Evolutionary conservation across 139 green algal genomes (phyloP), one percentile per base, ranked within the genome.

Genomic region (Chlorella sp.): DNA sequence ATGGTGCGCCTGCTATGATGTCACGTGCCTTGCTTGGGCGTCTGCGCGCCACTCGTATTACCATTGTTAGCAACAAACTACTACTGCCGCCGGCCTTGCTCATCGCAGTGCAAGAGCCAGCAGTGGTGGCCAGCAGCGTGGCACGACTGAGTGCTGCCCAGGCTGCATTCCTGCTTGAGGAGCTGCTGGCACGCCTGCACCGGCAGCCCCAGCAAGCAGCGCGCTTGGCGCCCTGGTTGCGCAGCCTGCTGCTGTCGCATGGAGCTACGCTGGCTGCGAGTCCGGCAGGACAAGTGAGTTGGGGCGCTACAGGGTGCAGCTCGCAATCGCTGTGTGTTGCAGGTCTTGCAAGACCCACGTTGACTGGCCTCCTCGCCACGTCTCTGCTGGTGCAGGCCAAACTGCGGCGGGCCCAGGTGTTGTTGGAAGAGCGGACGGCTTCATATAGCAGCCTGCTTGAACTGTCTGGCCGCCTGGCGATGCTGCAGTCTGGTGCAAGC

Each of bases 161-260:
- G n/a, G 51, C n/a, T 5, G 34, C 28, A 6, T 17, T 36, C 6
- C n/a, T 80, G n/a, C 46, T 80, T 51, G 46, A 80, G n/a, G 46
- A 51, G 34, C 46, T 80, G 46, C 32, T 80, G 46, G 46, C 2
- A 4, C 73, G 73, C 26, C 73, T 80, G 46, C 73, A 65, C 46
- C 17, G 19, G n/a, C 73, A 65, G 46, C 73, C 73, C 5, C 73
- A 80, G 73, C 73, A 80, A 51, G 73, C 73, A 4, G 19, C 46
- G 3, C 73, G 73, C 32, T 34, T 80, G 17, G 48, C 62, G 14
- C 32, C 30, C n/a, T 80, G 73, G 73, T 34, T 80, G n/a, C 73
- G 73, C 46, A 41, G 19, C n/a, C n/a, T 80, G 46, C 73, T 80
- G n/a, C 73, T 67, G 17, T 24, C 46, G 8, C 73, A 80, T 44